Base-by-base conservation (phyloP, 2,329 filamentous ascomycete genomes). In the Mycosphaerella arachidis region DNA sequence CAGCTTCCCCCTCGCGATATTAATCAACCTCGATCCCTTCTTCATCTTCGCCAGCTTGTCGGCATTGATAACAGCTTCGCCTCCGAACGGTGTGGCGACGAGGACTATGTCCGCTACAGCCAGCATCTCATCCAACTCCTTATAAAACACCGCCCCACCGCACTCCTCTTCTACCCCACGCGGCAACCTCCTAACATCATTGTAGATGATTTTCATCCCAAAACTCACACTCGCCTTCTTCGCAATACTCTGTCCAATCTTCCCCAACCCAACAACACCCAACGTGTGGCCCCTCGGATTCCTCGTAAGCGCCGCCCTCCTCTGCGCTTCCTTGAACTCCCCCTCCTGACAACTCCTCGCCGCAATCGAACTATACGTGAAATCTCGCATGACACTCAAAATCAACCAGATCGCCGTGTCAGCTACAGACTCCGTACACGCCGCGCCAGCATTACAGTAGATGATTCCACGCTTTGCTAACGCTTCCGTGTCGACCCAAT, bases 401-500 rank as follows among this genome's bases (percentile, higher is more conserved):
- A 91, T 83, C 66, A 88, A 81, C 68, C 85, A 86, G 45, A 90
- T 78, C 18, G 86, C 84, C 62, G 89, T 84, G 72, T 91, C 89
- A 54, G 88, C 87, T 1, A 91, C 88, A 4, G 87, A 84, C 68
- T 91, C 88, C 6, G 86, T 86, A 37, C 86, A 87, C 0, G 88
- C 87, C 1, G 85, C 81, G 1, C 87, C 87, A 2, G 85, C 82
- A 74, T 91, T 91, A 78, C 88, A 91, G 75, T 91, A 91, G 55
- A 87, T 75, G 63, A 89, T 83, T 40, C 85, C 87, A 69, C 80
- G 79, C 62, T 84, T 77, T 1, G 84, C 88, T 57, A 91, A 71
- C 1, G 83, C 72, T 67, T 84, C 78, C 29, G 82, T 82, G 71
- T 87, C 81, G 5, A 82, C 83, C 83, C 84, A 86, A 70, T 87